Percentiles rank a stretch among this genome's conserved stretches.
These are phyloP conservation scores for Westerdykella sp. DNA, from an alignment of 2,329 filamentous ascomycete genomes.

Conservation along the genomic window DNA sequence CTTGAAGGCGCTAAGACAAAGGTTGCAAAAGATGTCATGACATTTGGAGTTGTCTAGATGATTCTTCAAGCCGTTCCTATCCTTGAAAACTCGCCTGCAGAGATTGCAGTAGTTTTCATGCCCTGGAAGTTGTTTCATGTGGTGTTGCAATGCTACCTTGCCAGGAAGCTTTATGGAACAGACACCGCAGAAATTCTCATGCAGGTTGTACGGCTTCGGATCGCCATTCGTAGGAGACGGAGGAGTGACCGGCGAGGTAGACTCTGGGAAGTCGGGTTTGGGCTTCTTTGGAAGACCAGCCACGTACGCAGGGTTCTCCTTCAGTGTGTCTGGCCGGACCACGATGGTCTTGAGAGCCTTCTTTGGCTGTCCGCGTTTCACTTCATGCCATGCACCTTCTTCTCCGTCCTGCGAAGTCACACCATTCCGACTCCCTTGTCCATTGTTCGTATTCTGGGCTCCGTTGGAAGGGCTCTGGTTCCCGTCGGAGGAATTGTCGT, in stretches of 20 bases:
- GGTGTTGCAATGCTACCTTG: constrained; percentile 18
- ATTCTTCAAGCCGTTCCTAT: constrained; percentile 31
- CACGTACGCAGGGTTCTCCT: not conserved
- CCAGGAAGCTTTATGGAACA: constrained; percentile 20
- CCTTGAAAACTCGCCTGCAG: constrained; percentile 30
- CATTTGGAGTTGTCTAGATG: constrained; percentile 27
- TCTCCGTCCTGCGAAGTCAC: not conserved
- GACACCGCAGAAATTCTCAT: constrained; percentile 31
- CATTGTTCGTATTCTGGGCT: constrained; percentile 7
- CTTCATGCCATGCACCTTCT: not conserved
- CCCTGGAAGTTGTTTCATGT: constrained; percentile 20
- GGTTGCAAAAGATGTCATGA: constrained; percentile 27
- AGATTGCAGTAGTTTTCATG: constrained; percentile 33
- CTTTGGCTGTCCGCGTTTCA: not conserved
- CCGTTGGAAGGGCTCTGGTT: constrained; percentile 7
- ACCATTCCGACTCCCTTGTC: not conserved
- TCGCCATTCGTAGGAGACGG: constrained; percentile 5
- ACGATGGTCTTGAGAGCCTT: constrained; percentile 1
- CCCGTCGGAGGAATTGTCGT: constrained; percentile 6
- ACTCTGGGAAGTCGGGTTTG: too few species aligned
- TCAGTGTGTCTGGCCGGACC: not conserved
- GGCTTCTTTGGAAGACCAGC: not conserved
- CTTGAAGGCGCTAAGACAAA: constrained; percentile 31
- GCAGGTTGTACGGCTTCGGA: constrained; percentile 12
- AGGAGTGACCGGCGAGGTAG: not conserved